phyloP scores from a whole-genome alignment of 257 asterid genomes.

The Asclepias syriaca region DNA sequence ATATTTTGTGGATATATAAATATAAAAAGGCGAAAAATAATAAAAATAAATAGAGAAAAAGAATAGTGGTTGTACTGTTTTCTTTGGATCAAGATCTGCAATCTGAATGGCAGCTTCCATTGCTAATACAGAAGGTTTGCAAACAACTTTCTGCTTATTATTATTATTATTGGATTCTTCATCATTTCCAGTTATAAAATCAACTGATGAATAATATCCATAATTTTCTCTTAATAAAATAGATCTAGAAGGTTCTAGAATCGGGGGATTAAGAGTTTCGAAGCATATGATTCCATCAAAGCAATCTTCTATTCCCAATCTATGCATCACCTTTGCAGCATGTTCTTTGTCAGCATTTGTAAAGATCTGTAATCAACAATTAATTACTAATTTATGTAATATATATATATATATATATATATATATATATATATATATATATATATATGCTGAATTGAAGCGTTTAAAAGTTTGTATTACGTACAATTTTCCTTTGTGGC shows the following conservation, averaged over 20 bases:
- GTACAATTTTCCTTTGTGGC: constrained; percentile 77
- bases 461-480: background rate
- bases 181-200: background rate
- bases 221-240: constrained; percentile 16
- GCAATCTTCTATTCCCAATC: constrained; percentile 76
- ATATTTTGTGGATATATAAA: background rate
- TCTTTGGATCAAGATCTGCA: constrained; percentile 62
- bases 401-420: no score
- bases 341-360: constrained; percentile 78
- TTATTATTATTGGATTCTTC: background rate
- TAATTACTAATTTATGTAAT: no score
- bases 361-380: constrained; percentile 45
- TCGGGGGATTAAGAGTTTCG: constrained; percentile 64
- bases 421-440: no score
- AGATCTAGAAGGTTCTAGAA: constrained; percentile 4
- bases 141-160: constrained; percentile 34
- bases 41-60: no score
- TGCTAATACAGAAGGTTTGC: constrained; percentile 74
- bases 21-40: background rate
- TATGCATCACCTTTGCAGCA: constrained; percentile 53
- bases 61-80: constrained; percentile 41
- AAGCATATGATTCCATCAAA: constrained; percentile 85
- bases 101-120: constrained; percentile 67
- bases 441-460: no score
- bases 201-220: constrained; percentile 11